A percentile compares a stretch with the other conserved stretches of the same genome.
These are phyloP conservation scores for Kuraishia capsulata DNA, from an alignment of 805 yeast species.

Conservation along the genomic window DNA sequence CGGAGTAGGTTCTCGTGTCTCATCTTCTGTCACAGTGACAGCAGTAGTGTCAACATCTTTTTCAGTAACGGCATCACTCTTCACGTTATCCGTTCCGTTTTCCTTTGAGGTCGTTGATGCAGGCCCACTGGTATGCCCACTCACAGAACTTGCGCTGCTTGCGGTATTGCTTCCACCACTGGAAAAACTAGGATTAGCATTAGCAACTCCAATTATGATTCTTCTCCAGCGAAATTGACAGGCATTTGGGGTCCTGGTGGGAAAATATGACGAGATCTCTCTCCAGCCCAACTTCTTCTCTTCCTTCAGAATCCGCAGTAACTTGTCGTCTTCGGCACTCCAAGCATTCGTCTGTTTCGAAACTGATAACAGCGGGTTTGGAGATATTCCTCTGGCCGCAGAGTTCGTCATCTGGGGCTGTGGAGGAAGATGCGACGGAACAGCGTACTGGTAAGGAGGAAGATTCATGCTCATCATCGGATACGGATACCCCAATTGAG, in stretches of 20 bases:
- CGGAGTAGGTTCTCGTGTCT: no score
- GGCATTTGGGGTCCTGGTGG: slow-evolving; percentile 79
- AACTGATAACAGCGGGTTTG: background rate
- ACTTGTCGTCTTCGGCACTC: slow-evolving; percentile 70
- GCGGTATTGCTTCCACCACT: no score
- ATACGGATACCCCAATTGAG: background rate
- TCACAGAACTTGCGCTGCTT: no score
- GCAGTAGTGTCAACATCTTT: no score
- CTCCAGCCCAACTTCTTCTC: slow-evolving; percentile 83
- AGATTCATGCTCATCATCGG: background rate
- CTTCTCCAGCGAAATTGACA: slow-evolving; percentile 89
- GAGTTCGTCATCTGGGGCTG: background rate
- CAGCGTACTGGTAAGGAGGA: background rate
- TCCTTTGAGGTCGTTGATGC: background rate
- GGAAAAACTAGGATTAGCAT: background rate
- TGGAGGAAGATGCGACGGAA: background rate
- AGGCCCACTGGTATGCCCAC: background rate
- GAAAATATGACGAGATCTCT: slow-evolving; percentile 72
- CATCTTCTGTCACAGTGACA: no score
- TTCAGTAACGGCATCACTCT: no score
- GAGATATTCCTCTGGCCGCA: background rate
- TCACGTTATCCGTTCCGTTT: background rate
- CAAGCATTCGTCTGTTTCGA: slow-evolving; percentile 38
- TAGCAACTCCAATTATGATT: slow-evolving; percentile 28
- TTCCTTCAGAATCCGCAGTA: slow-evolving; percentile 71